Base-by-base conservation (phyloP, 192 early-diverging fungal genomes). In the Pilaira anomala region DNA sequence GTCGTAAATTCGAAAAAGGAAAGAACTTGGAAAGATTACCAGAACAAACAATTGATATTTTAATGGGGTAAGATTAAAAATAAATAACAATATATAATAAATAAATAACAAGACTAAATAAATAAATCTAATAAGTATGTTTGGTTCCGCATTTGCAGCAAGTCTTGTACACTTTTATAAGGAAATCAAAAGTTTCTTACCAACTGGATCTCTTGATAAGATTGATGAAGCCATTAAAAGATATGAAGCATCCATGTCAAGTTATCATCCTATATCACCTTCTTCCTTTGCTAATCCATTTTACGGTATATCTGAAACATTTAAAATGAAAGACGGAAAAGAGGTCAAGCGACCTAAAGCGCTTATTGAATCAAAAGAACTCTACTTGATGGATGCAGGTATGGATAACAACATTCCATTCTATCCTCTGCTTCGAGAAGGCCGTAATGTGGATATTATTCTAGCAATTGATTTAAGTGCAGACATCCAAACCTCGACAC, bases 331-430 rank as follows among this genome's bases (percentile, higher is more conserved):
- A 25, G 66, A 64, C 5, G 65, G 64, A 36, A 11, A 30, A 71
- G 28, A 56, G 13, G 18, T 26, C 24, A 19, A 41, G 48, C 68
- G 65, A 50, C 65, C 72, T 19, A 46, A 52, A 57, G 73, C 66
- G 48, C 65, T 63, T 1, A 26, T 65, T 12, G 51, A 75, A 3
- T 70, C 76, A 4, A 26, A 72, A 41, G 52, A 78, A 7, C 59
- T 89, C 29, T 85, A 80, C 22, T 67, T 91, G 42, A 87, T 88
- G 75, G 91, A 93, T 71, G 90, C 88, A 14, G 91, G 88, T 7
- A 79, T 87, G 73, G 83, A 90, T 48, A 93, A 93, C 69, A 92
- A 93, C 67, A 73, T 90, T 40, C 89, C 92, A 0, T 80, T 93
- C 42, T 87, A 89, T 22, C 86, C 89, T 18, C 62, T 93, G 16